Conservation (phyloP, 345 rosid genomes). For the Balakata baccata region DNA sequence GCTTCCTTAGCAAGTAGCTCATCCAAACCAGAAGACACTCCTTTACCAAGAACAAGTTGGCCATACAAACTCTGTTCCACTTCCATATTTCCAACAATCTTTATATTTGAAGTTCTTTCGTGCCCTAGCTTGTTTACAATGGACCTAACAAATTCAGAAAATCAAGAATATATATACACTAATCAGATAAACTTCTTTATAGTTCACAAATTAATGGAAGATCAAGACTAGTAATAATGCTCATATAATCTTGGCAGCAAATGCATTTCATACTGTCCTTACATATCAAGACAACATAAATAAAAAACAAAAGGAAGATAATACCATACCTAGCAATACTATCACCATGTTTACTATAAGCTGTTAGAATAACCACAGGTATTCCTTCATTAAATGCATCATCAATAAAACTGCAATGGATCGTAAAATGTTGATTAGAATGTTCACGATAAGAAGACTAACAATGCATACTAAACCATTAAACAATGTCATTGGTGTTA, state of each 20-base stretch:
- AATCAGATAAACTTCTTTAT: too few relatives aligned
- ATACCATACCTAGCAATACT: constrained; percentile 59
- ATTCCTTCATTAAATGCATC: constrained; percentile 57
- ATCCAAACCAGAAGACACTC: constrained; percentile 54
- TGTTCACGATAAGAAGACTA: neutral
- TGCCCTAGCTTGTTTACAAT: constrained; percentile 71
- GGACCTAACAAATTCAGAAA: constrained; percentile 59
- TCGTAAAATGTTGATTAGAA: neutral
- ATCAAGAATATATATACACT: too few relatives aligned
- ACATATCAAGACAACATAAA: neutral
- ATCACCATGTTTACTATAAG: constrained; percentile 74
- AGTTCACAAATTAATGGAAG: too few relatives aligned
- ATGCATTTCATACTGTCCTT: too few relatives aligned
- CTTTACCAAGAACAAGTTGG: constrained; percentile 65
- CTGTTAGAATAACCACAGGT: constrained; percentile 56
- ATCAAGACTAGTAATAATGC: too few relatives aligned
- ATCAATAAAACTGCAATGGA: constrained; percentile 67
- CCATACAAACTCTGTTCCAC: constrained; percentile 72
- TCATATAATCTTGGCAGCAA: too few relatives aligned
- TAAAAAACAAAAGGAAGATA: constrained; percentile 13
- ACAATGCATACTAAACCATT: neutral
- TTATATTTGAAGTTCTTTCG: constrained; percentile 57
- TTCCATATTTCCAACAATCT: constrained; percentile 63
- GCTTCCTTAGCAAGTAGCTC: constrained; percentile 81
- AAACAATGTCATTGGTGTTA: neutral